Evolutionary conservation across 805 yeast genomes (phyloP), one percentile per base, ranked within the genome.

Genomic region (Kuraishia capsulata): DNA sequence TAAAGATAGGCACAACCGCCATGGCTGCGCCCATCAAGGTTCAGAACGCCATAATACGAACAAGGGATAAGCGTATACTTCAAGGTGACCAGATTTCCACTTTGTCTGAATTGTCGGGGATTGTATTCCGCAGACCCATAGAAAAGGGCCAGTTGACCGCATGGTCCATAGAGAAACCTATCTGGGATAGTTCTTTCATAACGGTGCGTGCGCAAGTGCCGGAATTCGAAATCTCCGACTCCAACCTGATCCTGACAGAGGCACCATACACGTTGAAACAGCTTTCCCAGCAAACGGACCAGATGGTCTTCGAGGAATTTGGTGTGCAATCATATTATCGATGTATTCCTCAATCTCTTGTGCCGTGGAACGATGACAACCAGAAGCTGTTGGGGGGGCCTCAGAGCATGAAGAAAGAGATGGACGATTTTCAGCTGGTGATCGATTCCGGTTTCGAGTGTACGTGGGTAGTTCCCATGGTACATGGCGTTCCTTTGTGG

Each of bases 271-370:
- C 87, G 37, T 61, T 90, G 24, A 92, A 96, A 2, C 81, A 78
- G 38, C 66, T 90, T 24, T 83, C 94, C 28, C 78, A 78, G 47
- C 83, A 83, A 56, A 81, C 86, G 13, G 97, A 92, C 55, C 96
- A 88, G 59, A 82, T 92, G 0, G 72, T 92, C 1, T 90, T 94
- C 61, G 99, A 92, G 57, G 97, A 92, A 52, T 92, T 81, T 52
- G 95, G 86, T 3, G 83, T 92, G 51, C 68, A 68, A 11, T 71
- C 76, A 24, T 71, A 84, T 42, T 82, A 78, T 45, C 67, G 95
- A 42, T 73, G 84, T 18, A 74, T 83, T 0, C 68, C 76, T 0
- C 77, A 73, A 2, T 67, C 76, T 0, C 67, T 78, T 41, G 69
- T 76, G 2, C 88, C 89, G 2, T 84, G 87, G 78, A 64, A 69